phyloP scores from a whole-genome alignment of 768 basidiomycete species.

The Lactifluus pinguis region DNA sequence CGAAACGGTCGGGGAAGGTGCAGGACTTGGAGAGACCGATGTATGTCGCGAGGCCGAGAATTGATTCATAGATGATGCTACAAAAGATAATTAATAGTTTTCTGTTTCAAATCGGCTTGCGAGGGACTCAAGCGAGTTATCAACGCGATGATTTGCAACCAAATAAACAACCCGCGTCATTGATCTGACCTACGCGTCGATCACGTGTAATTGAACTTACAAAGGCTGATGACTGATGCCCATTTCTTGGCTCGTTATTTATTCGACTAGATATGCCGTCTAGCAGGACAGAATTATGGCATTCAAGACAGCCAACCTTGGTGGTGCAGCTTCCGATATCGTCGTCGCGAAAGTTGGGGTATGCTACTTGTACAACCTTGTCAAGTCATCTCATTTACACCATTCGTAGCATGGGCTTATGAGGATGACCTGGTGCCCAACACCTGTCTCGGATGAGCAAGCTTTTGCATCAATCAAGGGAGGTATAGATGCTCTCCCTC shows the following conservation, averaged over 20 bases:
- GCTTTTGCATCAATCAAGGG: conserved; percentile 55
- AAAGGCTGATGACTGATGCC: too few relatives aligned
- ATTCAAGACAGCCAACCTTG: conserved; percentile 28
- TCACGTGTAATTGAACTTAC: background rate
- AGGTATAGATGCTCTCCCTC: conserved; percentile 34
- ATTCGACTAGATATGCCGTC: too few relatives aligned
- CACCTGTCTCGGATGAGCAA: conserved; percentile 43
- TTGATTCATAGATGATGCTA: background rate
- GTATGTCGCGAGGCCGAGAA: background rate
- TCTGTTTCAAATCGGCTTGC: background rate
- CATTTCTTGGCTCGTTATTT: too few relatives aligned
- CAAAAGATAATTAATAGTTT: conserved; percentile 1
- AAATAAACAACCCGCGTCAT: conserved; percentile 17
- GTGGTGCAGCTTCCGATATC: conserved; percentile 31
- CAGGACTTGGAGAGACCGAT: conserved; percentile 1
- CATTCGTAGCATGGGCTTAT: conserved; percentile 39
- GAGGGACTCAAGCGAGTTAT: too few relatives aligned
- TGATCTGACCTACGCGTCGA: background rate
- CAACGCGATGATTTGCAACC: background rate
- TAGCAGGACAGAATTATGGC: conserved; percentile 26
- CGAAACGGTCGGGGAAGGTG: background rate
- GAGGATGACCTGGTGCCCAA: conserved; percentile 50
- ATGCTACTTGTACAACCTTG: conserved; percentile 12
- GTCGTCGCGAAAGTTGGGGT: conserved; percentile 35
- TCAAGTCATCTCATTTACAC: background rate